These are phyloP conservation scores for Holtermannia corniformis DNA, from an alignment of 768 basidiomycete species.

Conservation along the genomic window DNA sequence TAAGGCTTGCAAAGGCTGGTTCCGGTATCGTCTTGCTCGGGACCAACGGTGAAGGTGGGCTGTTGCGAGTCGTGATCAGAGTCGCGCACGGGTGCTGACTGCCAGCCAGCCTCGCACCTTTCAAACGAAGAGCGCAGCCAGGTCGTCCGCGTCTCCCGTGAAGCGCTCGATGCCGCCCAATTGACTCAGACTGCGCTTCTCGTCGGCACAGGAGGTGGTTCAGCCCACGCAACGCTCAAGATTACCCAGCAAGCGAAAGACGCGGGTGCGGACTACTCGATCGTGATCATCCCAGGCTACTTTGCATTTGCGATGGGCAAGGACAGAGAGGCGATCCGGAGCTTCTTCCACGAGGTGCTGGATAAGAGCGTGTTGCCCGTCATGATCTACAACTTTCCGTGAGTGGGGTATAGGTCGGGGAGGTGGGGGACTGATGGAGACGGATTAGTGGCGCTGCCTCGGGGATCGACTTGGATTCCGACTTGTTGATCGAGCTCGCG, in stretches of 20 bases:
- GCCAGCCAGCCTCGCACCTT: slow-evolving; percentile 35
- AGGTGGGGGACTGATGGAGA: not conserved
- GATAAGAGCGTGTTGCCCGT: slow-evolving; percentile 47
- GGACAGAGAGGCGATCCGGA: slow-evolving; percentile 36
- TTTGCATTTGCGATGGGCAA: slow-evolving; percentile 53
- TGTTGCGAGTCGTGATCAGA: slow-evolving; percentile 56
- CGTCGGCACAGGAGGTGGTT: slow-evolving; percentile 75
- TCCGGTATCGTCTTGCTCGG: slow-evolving; percentile 29
- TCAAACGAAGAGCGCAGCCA: slow-evolving; percentile 32
- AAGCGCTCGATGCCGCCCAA: slow-evolving; percentile 63
- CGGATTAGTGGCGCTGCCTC: slow-evolving; percentile 42
- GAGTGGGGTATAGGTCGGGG: slow-evolving; percentile 34
- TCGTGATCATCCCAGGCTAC: slow-evolving; percentile 49
- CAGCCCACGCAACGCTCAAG: slow-evolving; percentile 62
- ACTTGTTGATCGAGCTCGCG: slow-evolving; percentile 59
- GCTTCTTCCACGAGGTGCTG: slow-evolving; percentile 47
- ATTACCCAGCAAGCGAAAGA: slow-evolving; percentile 64
- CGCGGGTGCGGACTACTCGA: slow-evolving; percentile 70
- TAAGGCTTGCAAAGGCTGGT: slow-evolving; percentile 60
- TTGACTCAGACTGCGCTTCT: slow-evolving; percentile 60
- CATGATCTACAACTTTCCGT: slow-evolving; percentile 80
- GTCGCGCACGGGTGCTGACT: not conserved
- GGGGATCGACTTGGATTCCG: slow-evolving; percentile 75
- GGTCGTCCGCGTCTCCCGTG: slow-evolving; percentile 51
- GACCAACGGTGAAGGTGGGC: slow-evolving; percentile 54